These are phyloP conservation scores for Singerocomus rubriflavus DNA, from an alignment of 1,284 basidiomycete species.

Conservation along the genomic window DNA sequence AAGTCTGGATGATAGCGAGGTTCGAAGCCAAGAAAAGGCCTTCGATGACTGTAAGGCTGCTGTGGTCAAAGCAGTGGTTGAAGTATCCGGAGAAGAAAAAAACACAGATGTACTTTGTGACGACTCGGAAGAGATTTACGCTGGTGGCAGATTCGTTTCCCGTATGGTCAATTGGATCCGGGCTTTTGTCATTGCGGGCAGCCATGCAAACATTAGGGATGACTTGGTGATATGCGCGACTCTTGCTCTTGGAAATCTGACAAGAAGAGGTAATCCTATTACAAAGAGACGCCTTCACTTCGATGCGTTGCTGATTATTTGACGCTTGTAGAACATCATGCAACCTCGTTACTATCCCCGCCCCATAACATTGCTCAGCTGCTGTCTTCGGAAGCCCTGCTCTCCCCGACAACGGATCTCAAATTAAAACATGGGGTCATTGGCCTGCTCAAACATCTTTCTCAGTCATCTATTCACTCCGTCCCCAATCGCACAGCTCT, in stretches of 20 bases:
- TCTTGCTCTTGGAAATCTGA: conserved; percentile 79
- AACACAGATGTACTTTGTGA: conserved; percentile 76
- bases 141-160: conserved; percentile 70
- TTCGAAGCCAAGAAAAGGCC: conserved; percentile 59
- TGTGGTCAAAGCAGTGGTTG: conserved; percentile 81
- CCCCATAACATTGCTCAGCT: conserved; percentile 52
- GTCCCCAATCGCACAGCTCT: conserved; percentile 57
- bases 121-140: conserved; percentile 49
- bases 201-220: conserved; percentile 46
- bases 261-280: conserved; percentile 60
- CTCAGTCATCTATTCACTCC: conserved; percentile 68
- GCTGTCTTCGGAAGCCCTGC: conserved; percentile 49
- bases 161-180: conserved; percentile 79
- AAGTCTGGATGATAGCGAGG: conserved; percentile 42
- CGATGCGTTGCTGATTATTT: conserved; percentile 2
- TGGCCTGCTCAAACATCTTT: conserved; percentile 81
- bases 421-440: conserved; percentile 84
- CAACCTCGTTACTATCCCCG: conserved; percentile 54
- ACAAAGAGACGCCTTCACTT: not conserved
- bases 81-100: conserved; percentile 77
- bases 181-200: conserved; percentile 39
- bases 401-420: conserved; percentile 57
- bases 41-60: conserved; percentile 83
- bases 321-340: conserved; percentile 54
- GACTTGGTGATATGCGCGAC: conserved; percentile 82